Conservation (phyloP, 257 asterid species). For the Vinca minor region DNA sequence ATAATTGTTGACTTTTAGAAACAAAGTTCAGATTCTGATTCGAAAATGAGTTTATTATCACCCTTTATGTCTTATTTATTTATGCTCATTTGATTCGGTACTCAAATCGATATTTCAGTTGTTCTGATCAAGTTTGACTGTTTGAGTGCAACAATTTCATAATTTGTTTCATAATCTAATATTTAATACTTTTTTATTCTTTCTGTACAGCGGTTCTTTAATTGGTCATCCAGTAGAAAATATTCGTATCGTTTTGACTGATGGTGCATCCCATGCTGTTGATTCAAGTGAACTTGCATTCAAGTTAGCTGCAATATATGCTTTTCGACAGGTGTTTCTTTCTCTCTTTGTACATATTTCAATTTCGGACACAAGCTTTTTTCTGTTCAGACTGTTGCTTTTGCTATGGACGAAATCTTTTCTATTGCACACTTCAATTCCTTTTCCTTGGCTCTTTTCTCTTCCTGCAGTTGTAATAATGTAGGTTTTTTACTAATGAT, state of each 20-base stretch:
- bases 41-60: background rate
- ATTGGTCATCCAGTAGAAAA: conserved; percentile 98
- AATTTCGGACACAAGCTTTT: background rate
- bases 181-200: conserved; percentile 4
- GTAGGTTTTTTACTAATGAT: background rate
- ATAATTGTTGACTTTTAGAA: background rate
- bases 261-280: conserved; percentile 91
- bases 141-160: background rate
- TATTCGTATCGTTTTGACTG: conserved; percentile 74
- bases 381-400: background rate
- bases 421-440: background rate
- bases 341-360: conserved; percentile 1
- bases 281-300: conserved; percentile 99
- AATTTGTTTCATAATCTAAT: background rate
- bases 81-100: background rate
- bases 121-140: background rate
- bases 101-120: background rate
- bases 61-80: background rate
- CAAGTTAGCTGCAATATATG: conserved; percentile 91
- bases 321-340: conserved; percentile 83
- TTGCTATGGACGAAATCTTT: background rate
- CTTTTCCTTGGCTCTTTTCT: background rate
- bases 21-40: background rate
- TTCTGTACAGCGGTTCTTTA: conserved; percentile 76
- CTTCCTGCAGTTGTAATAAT: background rate